Evolutionary conservation across 2,329 filamentous ascomycete species (phyloP).

Genomic region (Amylocarpus encephaloides): DNA sequence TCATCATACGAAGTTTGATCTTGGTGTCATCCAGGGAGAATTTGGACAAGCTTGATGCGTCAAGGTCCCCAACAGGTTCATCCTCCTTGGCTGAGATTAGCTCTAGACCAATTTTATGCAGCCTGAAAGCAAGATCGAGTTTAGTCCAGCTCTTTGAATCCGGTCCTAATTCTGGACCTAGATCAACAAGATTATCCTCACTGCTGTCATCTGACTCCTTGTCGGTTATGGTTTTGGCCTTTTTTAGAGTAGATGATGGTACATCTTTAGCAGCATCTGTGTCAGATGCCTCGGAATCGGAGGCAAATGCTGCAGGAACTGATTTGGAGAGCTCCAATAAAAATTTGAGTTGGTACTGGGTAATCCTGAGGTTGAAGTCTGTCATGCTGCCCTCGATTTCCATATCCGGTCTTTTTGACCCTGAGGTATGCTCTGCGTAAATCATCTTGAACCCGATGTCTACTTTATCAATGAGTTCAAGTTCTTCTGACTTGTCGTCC

Average conservation of each 20-base stretch:
- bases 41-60: slow-evolving; percentile 77
- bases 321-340: slow-evolving; percentile 80
- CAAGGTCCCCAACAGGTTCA: slow-evolving; percentile 70
- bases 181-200: slow-evolving; percentile 43
- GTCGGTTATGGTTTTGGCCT: slow-evolving; percentile 19
- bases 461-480: slow-evolving; percentile 96
- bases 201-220: slow-evolving; percentile 23
- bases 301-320: slow-evolving; percentile 79
- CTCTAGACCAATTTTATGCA: slow-evolving; percentile 82
- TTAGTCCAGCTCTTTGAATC: slow-evolving; percentile 78
- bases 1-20: slow-evolving; percentile 87
- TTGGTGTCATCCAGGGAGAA: slow-evolving; percentile 93
- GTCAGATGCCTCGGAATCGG: slow-evolving; percentile 63
- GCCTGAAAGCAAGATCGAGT: slow-evolving; percentile 84
- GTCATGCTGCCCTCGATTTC: slow-evolving; percentile 91
- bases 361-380: slow-evolving; percentile 82
- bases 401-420: slow-evolving; percentile 75
- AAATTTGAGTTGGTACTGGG: slow-evolving; percentile 86
- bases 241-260: slow-evolving; percentile 40
- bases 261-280: slow-evolving; percentile 71
- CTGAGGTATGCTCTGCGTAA: slow-evolving; percentile 77
- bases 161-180: slow-evolving; percentile 64
- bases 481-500: slow-evolving; percentile 66
- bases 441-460: slow-evolving; percentile 90
- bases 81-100: slow-evolving; percentile 71